Conservation (phyloP, 192 early-diverging fungal species). For the Backusella luteola region DNA sequence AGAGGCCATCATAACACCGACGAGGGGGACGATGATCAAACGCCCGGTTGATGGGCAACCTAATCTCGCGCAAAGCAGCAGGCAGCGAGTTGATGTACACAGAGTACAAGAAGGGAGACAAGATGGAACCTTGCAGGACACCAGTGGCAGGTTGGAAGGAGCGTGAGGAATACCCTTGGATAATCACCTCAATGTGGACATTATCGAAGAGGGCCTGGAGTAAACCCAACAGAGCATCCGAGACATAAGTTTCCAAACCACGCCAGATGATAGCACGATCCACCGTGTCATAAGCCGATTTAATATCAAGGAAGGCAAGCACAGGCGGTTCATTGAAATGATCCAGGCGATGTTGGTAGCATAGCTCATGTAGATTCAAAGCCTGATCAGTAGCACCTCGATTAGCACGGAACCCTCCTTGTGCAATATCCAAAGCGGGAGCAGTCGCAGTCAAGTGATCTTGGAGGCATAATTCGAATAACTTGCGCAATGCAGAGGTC, state of each 20-base stretch:
- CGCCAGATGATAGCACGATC: conserved; percentile 23
- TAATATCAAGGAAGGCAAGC: conserved; percentile 28
- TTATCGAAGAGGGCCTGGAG: conserved; percentile 15
- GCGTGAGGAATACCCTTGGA: neutral
- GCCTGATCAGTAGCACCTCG: conserved; percentile 26
- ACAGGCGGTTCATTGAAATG: neutral
- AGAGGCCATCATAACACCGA: neutral
- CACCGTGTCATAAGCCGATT: conserved; percentile 16
- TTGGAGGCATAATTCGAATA: conserved; percentile 12
- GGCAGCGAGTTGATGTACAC: conserved; percentile 27
- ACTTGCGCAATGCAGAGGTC: conserved; percentile 21
- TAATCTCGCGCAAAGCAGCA: neutral
- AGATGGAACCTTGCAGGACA: conserved; percentile 22
- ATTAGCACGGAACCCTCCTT: conserved; percentile 25
- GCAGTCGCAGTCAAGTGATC: neutral
- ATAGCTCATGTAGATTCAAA: conserved; percentile 12
- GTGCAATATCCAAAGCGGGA: neutral
- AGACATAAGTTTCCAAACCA: neutral
- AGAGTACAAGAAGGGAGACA: conserved; percentile 24
- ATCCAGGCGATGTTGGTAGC: neutral
- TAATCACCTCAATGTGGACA: neutral
- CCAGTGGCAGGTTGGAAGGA: neutral
- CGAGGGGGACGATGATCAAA: neutral
- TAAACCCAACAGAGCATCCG: neutral
- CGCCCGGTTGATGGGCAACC: neutral